Conservation (phyloP, 306 rosid species). For the Vigna reflexopilosa region DNA sequence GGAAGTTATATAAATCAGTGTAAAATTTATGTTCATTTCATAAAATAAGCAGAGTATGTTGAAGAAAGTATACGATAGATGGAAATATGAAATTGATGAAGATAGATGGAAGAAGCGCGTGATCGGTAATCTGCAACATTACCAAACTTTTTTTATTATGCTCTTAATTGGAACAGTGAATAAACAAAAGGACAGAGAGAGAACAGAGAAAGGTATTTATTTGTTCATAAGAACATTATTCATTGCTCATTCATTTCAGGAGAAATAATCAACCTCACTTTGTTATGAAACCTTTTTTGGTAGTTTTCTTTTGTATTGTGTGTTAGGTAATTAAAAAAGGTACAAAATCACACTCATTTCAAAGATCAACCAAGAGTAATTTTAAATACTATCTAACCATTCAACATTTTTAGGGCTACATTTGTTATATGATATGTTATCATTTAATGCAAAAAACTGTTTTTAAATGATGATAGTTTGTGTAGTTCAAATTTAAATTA, state of each 20-base stretch:
- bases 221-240: background rate
- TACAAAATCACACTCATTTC: background rate
- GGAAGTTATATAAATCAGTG: background rate
- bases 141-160: background rate
- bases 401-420: background rate
- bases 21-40: too few species aligned
- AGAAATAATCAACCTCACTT: background rate
- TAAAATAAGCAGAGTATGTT: too few species aligned
- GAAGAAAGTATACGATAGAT: too few species aligned
- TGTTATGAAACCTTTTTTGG: too few species aligned
- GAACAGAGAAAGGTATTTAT: too few species aligned
- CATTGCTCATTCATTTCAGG: constrained; percentile 20
- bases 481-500: background rate
- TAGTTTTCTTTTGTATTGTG: too few species aligned
- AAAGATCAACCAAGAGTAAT: background rate
- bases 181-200: background rate
- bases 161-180: background rate
- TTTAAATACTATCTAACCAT: background rate
- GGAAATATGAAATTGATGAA: background rate
- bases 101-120: background rate
- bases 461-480: background rate
- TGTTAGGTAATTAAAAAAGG: background rate
- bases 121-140: background rate
- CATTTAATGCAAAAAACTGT: background rate
- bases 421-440: background rate